phyloP scores from a whole-genome alignment of 352 stramenopile species.

The Nothophytophthora sp. region DNA sequence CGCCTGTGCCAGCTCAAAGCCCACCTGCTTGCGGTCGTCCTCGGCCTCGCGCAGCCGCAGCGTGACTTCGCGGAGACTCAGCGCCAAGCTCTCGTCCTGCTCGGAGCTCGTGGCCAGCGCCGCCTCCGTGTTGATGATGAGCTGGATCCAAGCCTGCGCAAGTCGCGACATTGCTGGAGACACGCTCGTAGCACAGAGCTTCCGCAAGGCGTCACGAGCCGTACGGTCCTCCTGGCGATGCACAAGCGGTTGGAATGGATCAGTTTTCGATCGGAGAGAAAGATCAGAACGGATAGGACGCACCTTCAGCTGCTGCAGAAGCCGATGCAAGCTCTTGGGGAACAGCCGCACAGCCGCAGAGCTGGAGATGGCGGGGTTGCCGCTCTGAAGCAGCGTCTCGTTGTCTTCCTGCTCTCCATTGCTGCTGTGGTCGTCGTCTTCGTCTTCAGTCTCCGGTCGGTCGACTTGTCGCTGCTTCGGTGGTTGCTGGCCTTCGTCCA shows the following conservation, averaged over 20 bases:
- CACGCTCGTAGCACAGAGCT: conserved; percentile 37
- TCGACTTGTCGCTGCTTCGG: conserved; percentile 2
- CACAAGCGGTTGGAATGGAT: no score
- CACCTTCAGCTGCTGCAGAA: conserved; percentile 30
- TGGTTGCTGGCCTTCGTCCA: conserved; percentile 14
- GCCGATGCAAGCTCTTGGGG: conserved; percentile 31
- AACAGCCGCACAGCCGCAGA: conserved; percentile 19
- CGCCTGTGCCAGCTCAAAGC: conserved; percentile 53
- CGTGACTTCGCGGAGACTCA: conserved; percentile 43
- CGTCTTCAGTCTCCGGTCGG: conserved; percentile 22
- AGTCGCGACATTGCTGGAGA: conserved; percentile 38
- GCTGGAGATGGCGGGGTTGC: conserved; percentile 6
- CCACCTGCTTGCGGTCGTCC: conserved; percentile 62
- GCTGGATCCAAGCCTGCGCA: conserved; percentile 35
- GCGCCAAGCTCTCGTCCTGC: conserved; percentile 43
- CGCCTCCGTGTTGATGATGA: conserved; percentile 41
- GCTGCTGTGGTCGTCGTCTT: conserved; percentile 8
- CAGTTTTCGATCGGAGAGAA: not conserved
- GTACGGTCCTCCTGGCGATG: conserved; percentile 39
- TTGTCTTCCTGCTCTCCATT: conserved; percentile 2
- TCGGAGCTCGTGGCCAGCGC: conserved; percentile 49
- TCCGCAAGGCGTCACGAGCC: conserved; percentile 39
- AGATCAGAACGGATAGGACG: not conserved
- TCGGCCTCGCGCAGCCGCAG: conserved; percentile 60
- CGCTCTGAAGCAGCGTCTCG: conserved; percentile 8